Conservation (phyloP, 345 rosid species). For the Eucalyptus sp. region DNA sequence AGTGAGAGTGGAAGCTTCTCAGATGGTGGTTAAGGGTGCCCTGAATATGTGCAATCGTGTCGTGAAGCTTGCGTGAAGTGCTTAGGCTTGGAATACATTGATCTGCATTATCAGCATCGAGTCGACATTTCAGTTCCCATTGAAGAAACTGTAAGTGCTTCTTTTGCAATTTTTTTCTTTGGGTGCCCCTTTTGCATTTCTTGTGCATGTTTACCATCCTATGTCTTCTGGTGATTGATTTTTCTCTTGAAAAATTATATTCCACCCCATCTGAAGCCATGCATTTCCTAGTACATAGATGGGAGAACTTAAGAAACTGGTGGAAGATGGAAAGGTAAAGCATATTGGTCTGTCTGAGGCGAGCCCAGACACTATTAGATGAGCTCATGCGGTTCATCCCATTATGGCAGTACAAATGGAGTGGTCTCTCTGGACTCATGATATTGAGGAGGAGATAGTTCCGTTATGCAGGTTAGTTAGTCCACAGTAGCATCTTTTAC, state of each 20-base stretch:
- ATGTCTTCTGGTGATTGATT: not conserved
- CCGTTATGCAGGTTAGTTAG: conserved; percentile 28
- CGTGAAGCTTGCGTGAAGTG: conserved; percentile 15
- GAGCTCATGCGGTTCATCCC: conserved; percentile 39
- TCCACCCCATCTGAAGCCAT: not conserved
- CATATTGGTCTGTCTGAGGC: conserved; percentile 33
- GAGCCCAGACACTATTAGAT: conserved; percentile 17
- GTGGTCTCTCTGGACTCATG: conserved; percentile 28
- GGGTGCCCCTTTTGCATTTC: not conserved
- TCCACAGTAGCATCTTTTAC: not conserved
- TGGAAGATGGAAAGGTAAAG: conserved; percentile 30
- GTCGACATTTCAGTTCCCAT: conserved; percentile 5
- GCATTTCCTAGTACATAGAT: conserved; percentile 1
- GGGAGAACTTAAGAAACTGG: conserved; percentile 26
- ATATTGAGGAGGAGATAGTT: conserved; percentile 33
- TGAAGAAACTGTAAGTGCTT: conserved; percentile 9
- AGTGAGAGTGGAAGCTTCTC: not conserved
- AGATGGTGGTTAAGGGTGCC: not conserved
- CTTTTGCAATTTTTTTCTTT: not conserved
- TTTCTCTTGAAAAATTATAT: not conserved
- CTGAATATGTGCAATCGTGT: conserved; percentile 5
- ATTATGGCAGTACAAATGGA: conserved; percentile 33
- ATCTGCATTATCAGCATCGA: conserved; percentile 16
- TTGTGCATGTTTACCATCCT: not conserved
- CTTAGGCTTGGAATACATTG: conserved; percentile 14